phyloP scores from a whole-genome alignment of 2,329 filamentous ascomycete genomes.

The Botrytis elliptica region DNA sequence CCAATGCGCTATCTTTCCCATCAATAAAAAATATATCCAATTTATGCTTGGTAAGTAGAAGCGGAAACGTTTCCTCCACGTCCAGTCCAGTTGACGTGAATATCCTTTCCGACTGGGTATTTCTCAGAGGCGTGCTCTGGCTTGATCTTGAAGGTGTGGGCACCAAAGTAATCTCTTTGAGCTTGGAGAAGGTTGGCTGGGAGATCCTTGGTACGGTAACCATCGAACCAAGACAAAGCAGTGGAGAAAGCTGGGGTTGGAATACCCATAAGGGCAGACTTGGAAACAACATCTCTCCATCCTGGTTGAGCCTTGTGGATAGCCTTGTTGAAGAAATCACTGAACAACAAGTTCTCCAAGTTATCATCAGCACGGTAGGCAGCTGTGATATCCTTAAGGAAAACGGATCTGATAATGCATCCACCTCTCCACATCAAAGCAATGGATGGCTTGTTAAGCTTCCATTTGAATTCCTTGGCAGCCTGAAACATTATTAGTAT shows the following conservation, averaged over 20 bases:
- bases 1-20: not conserved
- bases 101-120: constrained; percentile 82
- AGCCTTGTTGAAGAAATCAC: constrained; percentile 99
- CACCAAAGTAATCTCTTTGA: constrained; percentile 99
- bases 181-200: constrained; percentile 98
- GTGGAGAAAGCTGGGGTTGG: constrained; percentile 96
- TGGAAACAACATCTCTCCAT: constrained; percentile 88
- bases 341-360: constrained; percentile 96
- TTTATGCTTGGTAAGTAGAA: constrained; percentile 93
- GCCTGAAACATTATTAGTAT: constrained; percentile 56
- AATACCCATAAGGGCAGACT: constrained; percentile 90
- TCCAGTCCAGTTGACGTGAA: constrained; percentile 99
- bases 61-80: constrained; percentile 96
- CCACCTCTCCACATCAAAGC: constrained; percentile 99
- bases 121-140: constrained; percentile 72
- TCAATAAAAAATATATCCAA: constrained; percentile 5
- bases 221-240: constrained; percentile 97
- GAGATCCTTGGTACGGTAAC: constrained; percentile 94
- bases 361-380: constrained; percentile 94
- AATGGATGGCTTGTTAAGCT: constrained; percentile 99
- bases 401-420: constrained; percentile 99
- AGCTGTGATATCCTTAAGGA: constrained; percentile 98
- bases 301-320: constrained; percentile 94
- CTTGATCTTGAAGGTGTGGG: constrained; percentile 88
- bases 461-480: constrained; percentile 94